phyloP scores from a whole-genome alignment of 2,329 filamentous ascomycete species.

The Hypoxylon sp. region DNA sequence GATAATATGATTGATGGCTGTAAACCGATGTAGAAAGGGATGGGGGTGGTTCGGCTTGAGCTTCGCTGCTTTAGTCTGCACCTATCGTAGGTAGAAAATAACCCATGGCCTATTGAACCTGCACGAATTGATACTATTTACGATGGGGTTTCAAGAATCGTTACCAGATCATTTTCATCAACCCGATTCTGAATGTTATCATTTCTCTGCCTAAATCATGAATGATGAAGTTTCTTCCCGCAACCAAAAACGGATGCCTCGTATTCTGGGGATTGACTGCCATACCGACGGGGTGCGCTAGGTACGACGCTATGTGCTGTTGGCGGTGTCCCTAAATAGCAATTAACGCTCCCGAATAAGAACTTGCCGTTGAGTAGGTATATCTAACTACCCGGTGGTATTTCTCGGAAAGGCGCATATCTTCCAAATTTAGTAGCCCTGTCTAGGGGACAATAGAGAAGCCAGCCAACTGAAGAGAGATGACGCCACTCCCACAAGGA shows the following conservation, averaged over 20 bases:
- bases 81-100: too few relatives aligned
- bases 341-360: background rate
- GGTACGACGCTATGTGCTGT: background rate
- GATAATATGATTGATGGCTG: background rate
- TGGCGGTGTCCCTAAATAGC: background rate
- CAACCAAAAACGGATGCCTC: background rate
- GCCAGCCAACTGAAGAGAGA: too few relatives aligned
- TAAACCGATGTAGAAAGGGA: background rate
- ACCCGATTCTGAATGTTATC: constrained; percentile 7
- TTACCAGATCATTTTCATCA: too few relatives aligned
- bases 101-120: too few relatives aligned
- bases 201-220: background rate
- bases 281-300: constrained; percentile 12
- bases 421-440: too few relatives aligned
- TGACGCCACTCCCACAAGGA: too few relatives aligned
- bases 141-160: too few relatives aligned
- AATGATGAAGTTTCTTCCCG: background rate
- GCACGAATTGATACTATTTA: too few relatives aligned
- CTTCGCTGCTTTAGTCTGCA: background rate
- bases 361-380: too few relatives aligned
- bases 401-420: too few relatives aligned
- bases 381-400: too few relatives aligned
- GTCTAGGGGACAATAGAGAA: too few relatives aligned
- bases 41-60: background rate
- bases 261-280: background rate